Conservation (phyloP, 768 basidiomycete species). For the Coprinopsis cinerea region DNA sequence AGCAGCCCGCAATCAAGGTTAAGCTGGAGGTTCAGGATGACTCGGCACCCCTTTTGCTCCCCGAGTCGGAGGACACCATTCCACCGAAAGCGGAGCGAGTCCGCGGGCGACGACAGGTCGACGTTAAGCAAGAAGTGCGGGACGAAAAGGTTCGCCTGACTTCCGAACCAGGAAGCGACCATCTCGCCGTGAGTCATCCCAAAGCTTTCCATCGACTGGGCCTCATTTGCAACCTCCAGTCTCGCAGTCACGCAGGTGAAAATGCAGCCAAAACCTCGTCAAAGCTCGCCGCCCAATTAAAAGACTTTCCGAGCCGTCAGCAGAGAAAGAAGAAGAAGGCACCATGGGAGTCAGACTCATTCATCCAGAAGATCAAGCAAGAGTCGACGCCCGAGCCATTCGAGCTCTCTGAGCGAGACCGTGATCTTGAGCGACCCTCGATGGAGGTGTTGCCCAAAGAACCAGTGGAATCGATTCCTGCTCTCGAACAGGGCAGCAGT, state of each 20-base stretch:
- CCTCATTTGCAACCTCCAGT: too few species aligned
- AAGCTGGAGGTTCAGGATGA: background rate
- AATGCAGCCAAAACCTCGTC: background rate
- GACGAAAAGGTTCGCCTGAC: too few species aligned
- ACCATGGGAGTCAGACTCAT: slow-evolving; percentile 1
- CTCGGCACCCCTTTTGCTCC: background rate
- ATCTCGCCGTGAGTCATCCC: too few species aligned
- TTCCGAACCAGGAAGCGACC: too few species aligned
- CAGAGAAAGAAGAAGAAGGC: slow-evolving; percentile 3
- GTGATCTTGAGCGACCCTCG: background rate
- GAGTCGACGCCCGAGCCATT: background rate
- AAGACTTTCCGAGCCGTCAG: background rate
- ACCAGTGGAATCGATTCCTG: background rate
- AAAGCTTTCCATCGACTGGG: too few species aligned
- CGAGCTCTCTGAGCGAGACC: background rate
- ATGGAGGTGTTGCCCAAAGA: too few species aligned
- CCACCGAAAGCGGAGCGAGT: too few species aligned
- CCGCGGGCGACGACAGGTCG: too few species aligned
- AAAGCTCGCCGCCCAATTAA: background rate
- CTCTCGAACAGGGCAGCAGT: background rate
- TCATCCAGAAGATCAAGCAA: background rate
- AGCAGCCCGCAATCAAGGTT: background rate
- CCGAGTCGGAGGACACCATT: too few species aligned
- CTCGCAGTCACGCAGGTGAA: too few species aligned
- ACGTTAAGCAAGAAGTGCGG: too few species aligned